These are phyloP conservation scores for Ensete glaucum DNA, from an alignment of 176 grass and related monocot genomes.

Conservation along the genomic window DNA sequence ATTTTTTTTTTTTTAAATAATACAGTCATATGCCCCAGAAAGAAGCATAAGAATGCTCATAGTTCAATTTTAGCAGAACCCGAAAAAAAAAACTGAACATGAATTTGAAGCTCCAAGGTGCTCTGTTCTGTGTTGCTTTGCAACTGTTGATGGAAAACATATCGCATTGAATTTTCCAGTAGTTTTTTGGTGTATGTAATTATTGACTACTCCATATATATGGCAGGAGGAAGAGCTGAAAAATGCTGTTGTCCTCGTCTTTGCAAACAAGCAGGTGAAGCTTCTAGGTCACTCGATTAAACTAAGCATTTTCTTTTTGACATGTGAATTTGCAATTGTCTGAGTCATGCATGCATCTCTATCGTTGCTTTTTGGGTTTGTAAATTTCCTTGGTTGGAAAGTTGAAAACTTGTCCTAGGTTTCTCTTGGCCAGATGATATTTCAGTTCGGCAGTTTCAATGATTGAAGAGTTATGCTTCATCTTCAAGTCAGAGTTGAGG, in stretches of 20 bases:
- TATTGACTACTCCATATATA: neutral
- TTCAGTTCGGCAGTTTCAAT: no score
- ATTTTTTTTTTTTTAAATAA: neutral
- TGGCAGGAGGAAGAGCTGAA: constrained; percentile 96
- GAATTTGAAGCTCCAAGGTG: neutral
- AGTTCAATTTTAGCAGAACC: no score
- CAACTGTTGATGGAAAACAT: neutral
- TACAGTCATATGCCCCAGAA: neutral
- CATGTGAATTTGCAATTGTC: no score
- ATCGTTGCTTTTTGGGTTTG: no score
- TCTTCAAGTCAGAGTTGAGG: no score
- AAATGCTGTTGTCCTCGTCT: constrained; percentile 86
- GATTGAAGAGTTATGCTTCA: no score
- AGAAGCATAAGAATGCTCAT: neutral
- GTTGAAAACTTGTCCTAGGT: no score
- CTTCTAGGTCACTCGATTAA: neutral
- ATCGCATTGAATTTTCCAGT: neutral
- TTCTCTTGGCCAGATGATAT: no score
- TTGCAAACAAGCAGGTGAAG: constrained; percentile 98
- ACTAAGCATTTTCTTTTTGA: neutral
- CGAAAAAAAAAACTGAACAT: neutral
- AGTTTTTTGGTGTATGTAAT: neutral
- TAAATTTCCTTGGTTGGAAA: no score
- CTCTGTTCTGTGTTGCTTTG: neutral
- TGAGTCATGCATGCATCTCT: no score